Conservation (phyloP, 176 grass and related monocot species). For the Carex scoparia region DNA sequence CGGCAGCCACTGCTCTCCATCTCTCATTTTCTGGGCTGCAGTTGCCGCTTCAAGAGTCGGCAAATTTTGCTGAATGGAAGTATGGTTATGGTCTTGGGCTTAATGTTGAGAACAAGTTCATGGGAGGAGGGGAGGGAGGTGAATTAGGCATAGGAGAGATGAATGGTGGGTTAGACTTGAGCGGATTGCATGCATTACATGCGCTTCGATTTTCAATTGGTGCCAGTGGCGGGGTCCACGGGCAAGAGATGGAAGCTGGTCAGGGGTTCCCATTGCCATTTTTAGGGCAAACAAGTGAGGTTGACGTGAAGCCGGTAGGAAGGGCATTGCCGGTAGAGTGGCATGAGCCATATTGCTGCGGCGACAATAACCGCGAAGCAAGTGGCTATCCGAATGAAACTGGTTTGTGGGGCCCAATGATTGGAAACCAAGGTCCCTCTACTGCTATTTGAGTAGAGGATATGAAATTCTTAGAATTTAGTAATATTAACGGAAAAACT, state of each 20-base stretch:
- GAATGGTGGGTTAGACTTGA: not conserved
- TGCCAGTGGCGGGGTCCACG: not conserved
- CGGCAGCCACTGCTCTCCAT: slow-evolving; percentile 38
- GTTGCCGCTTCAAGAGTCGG: slow-evolving; percentile 6
- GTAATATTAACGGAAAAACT: slow-evolving; percentile 40
- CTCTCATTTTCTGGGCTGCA: slow-evolving; percentile 67
- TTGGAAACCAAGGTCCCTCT: slow-evolving; percentile 50
- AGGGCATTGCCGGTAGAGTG: slow-evolving; percentile 61
- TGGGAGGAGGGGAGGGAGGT: not conserved
- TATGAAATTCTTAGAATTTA: slow-evolving; percentile 32
- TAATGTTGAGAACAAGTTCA: not conserved
- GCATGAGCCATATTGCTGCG: slow-evolving; percentile 38
- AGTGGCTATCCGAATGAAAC: slow-evolving; percentile 39
- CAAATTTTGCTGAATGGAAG: slow-evolving; percentile 24
- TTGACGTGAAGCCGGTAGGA: slow-evolving; percentile 43
- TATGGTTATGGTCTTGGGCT: slow-evolving; percentile 17
- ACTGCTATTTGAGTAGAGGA: slow-evolving; percentile 38
- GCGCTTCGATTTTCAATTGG: slow-evolving; percentile 17
- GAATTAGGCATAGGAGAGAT: slow-evolving; percentile 13
- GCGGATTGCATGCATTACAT: slow-evolving; percentile 5
- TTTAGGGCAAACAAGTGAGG: slow-evolving; percentile 11
- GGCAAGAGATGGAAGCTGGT: slow-evolving; percentile 2
- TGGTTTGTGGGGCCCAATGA: slow-evolving; percentile 67
- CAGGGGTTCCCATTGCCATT: slow-evolving; percentile 8
- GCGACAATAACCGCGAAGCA: slow-evolving; percentile 40